These are phyloP conservation scores for Phytopythium kandeliae DNA, from an alignment of 352 stramenopile species.

Conservation along the genomic window DNA sequence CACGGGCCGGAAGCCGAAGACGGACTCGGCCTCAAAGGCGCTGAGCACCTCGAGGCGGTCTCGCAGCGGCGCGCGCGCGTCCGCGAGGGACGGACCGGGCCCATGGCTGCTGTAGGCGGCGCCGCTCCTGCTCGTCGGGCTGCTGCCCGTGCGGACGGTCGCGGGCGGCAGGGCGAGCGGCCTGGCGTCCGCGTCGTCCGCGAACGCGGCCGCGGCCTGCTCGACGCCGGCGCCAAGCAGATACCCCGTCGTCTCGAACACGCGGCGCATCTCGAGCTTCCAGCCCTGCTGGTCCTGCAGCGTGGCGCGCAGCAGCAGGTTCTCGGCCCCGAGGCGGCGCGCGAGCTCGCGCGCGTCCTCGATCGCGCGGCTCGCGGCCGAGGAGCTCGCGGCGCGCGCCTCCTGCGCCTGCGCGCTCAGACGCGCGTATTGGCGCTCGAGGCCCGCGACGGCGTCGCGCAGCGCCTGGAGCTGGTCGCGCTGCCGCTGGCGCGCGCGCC, in stretches of 20 bases:
- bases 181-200: background rate
- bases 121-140: no score
- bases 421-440: conserved; percentile 36
- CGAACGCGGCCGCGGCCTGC: conserved; percentile 14
- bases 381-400: background rate
- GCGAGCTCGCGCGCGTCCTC: conserved; percentile 22
- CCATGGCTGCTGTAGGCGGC: background rate
- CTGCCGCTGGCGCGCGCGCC: conserved; percentile 40
- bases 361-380: conserved; percentile 10
- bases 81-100: no score
- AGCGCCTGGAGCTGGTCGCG: conserved; percentile 37
- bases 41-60: conserved; percentile 16
- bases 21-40: conserved; percentile 24
- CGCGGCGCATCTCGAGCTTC: conserved; percentile 39
- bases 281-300: conserved; percentile 41
- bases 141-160: no score
- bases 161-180: background rate
- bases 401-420: conserved; percentile 14
- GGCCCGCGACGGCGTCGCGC: conserved; percentile 23
- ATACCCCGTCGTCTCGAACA: conserved; percentile 37
- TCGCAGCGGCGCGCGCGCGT: no score
- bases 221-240: conserved; percentile 10
- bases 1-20: conserved; percentile 35
- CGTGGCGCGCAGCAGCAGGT: conserved; percentile 36
- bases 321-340: conserved; percentile 45